Conservation (phyloP, 1,139 yeast species). For the Pichia sp. region DNA sequence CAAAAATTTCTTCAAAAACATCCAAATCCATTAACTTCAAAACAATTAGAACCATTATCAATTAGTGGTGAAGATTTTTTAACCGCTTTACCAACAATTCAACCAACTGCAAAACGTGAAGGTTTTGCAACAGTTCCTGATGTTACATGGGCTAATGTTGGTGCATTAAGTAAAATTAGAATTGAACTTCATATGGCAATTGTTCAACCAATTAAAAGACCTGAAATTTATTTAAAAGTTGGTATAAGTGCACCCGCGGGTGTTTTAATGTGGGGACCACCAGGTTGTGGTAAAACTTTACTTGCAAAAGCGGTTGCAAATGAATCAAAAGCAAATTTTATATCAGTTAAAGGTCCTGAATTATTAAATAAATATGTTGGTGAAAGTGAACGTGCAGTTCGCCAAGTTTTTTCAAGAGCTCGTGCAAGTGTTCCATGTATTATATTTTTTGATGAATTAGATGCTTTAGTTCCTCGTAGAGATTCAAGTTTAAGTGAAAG, state of each 20-base stretch:
- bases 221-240: conserved; percentile 81
- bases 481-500: conserved; percentile 85
- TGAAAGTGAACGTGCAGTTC: conserved; percentile 89
- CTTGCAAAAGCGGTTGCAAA: conserved; percentile 97
- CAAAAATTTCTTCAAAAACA: conserved; percentile 66
- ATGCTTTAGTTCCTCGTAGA: conserved; percentile 92
- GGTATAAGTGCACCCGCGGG: conserved; percentile 98
- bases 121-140: conserved; percentile 99
- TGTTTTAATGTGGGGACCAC: conserved; percentile 97
- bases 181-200: conserved; percentile 95
- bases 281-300: conserved; percentile 96
- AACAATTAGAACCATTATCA: conserved; percentile 67
- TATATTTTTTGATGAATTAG: conserved; percentile 92
- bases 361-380: conserved; percentile 91
- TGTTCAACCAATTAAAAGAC: conserved; percentile 92
- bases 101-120: conserved; percentile 96
- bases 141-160: conserved; percentile 92
- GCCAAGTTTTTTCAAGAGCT: conserved; percentile 93
- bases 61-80: conserved; percentile 77
- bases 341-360: conserved; percentile 94
- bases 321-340: conserved; percentile 92
- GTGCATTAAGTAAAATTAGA: conserved; percentile 75
- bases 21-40: conserved; percentile 71
- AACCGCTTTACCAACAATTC: conserved; percentile 83
- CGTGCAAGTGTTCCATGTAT: conserved; percentile 94